Base-by-base conservation (phyloP, 768 basidiomycete species). In the Agaricus subrufescens region DNA sequence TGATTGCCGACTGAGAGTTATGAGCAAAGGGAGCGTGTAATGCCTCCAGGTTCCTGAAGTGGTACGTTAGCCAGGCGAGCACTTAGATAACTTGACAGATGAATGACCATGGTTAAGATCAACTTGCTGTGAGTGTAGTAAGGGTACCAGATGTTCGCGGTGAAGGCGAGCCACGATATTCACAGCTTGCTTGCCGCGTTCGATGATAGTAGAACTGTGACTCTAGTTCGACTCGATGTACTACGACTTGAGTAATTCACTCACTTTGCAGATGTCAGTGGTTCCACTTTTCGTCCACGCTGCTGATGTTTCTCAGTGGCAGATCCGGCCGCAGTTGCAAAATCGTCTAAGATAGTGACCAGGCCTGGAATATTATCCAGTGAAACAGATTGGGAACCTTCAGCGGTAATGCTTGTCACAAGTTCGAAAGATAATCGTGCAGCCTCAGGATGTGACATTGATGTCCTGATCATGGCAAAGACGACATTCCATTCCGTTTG, bases 401-500 rank as follows among this genome's bases (percentile, higher is more conserved):
- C 86, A 0, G 78, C 68, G 12, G 80, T 77, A n/a, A 98, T 75
- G 42, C 71, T 73, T 15, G 78, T 70, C n/a, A 96, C 74, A 19
- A 97, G 78, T 19, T 85, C 85, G 65, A 98, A 91, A 2, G 96
- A 89, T 50, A 86, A 73, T 38, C 90, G 86, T 26, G 92, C 86
- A 4, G 94, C 95, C 69, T 93, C 91, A 9, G 91, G 83, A 65
- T 97, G 89, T 11, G 86, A 77, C 42, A 94, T 81, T 0, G 94
- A 95, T 1, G 87, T 87, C 47, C 91, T 84, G 60, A 98, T 80
- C 29, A 98, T 76, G 1, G 91, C 89, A 63, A 95, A 91, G 23
- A 95, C 81, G 40, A 98, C 75, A 59, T 91, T 94, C 96, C 96
- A 99, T 67, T 98, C 96, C 0, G 96, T 98, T 61, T 89, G 87